Conservation (phyloP, 352 stramenopile species). For the Phytophthora pini region DNA sequence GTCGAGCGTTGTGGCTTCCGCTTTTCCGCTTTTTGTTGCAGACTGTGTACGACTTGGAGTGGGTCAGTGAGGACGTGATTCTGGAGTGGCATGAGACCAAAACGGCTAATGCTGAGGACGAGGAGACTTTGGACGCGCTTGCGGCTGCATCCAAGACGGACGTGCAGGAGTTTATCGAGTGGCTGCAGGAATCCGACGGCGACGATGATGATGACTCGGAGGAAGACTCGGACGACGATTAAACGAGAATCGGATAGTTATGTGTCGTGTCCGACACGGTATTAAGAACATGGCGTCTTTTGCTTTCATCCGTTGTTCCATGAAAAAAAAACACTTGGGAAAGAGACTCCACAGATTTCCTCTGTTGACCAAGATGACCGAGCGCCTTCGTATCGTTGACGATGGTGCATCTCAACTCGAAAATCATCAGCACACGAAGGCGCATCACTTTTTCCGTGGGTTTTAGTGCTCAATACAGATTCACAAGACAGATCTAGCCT, state of each 20-base stretch:
- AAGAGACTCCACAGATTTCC: too few relatives aligned
- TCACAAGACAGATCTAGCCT: too few relatives aligned
- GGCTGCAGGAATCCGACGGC: conserved; percentile 82
- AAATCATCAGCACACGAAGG: too few relatives aligned
- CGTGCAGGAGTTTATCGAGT: conserved; percentile 95
- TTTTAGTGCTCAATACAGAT: too few relatives aligned
- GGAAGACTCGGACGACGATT: conserved; percentile 33
- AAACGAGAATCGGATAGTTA: conserved; percentile 1
- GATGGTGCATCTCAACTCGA: too few relatives aligned
- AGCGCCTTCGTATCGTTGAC: too few relatives aligned
- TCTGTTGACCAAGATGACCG: too few relatives aligned
- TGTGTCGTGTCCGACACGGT: not conserved
- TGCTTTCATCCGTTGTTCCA: not conserved
- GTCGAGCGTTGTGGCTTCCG: conserved; percentile 62
- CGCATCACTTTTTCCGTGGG: too few relatives aligned
- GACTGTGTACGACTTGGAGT: conserved; percentile 94
- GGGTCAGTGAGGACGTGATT: conserved; percentile 93
- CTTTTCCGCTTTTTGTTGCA: conserved; percentile 95
- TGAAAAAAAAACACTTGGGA: not conserved
- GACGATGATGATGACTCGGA: conserved; percentile 56
- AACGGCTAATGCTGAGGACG: conserved; percentile 7
- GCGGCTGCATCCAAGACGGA: conserved; percentile 62
- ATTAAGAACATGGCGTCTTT: conserved; percentile 19
- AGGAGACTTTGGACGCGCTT: conserved; percentile 24
- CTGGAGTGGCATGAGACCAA: conserved; percentile 84